A percentile compares a stretch with the other conserved stretches of the same genome.
Evolutionary conservation across 2,329 filamentous ascomycete species (phyloP).

Genomic region (Scortechinia acanthostroma): DNA sequence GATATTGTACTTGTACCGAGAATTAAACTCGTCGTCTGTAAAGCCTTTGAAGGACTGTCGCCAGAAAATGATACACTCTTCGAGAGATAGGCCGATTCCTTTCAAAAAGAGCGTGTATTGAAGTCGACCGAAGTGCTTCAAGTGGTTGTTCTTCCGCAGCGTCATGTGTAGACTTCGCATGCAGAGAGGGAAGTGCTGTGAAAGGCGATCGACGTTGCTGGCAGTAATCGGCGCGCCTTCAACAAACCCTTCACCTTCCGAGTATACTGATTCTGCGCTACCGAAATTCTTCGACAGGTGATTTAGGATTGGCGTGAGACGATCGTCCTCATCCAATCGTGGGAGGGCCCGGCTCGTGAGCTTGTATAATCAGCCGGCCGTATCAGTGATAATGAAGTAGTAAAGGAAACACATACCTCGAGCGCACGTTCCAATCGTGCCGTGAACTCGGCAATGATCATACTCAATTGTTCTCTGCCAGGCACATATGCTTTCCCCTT

Average conservation of each 20-base stretch:
- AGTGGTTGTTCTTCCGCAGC: conserved; percentile 77
- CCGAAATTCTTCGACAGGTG: conserved; percentile 94
- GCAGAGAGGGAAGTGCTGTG: conserved; percentile 80
- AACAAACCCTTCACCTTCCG: conserved; percentile 54
- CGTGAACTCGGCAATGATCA: conserved; percentile 84
- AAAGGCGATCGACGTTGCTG: conserved; percentile 71
- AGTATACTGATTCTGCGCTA: conserved; percentile 79
- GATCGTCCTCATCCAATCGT: conserved; percentile 90
- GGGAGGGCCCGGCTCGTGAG: conserved; percentile 85
- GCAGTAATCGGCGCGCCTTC: conserved; percentile 71
- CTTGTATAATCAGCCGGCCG: conserved; percentile 38
- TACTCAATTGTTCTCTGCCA: conserved; percentile 74
- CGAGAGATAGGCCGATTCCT: conserved; percentile 83
- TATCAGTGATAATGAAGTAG: not conserved
- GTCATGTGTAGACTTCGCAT: conserved; percentile 87
- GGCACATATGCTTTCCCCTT: conserved; percentile 88
- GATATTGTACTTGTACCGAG: conserved; percentile 94
- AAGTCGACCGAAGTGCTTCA: conserved; percentile 87
- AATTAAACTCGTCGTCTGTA: conserved; percentile 91
- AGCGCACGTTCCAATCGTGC: conserved; percentile 72
- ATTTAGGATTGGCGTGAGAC: conserved; percentile 61
- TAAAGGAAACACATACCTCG: conserved; percentile 49
- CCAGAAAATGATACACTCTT: conserved; percentile 91
- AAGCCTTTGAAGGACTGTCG: conserved; percentile 76
- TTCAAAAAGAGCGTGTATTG: conserved; percentile 97